Percentiles rank a stretch among this genome's conserved stretches.
Evolutionary conservation across 106 monocot species (phyloP).

Genomic region (Dendrobium chrysotoxum): DNA sequence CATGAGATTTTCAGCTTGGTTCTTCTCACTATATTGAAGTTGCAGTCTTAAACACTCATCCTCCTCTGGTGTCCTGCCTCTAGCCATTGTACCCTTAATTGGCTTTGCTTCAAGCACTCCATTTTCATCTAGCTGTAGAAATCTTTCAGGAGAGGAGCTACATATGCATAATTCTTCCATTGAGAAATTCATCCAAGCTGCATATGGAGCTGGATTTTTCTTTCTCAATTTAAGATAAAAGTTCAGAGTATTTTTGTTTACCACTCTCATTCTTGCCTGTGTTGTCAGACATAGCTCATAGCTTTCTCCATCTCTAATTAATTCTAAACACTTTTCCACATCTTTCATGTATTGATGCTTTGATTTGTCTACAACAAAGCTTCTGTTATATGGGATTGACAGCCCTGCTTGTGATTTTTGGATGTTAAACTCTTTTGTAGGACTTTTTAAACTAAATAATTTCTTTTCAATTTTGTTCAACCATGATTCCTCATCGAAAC

Average conservation of each 20-base stretch:
- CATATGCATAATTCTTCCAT: constrained; percentile 63
- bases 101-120: constrained; percentile 84
- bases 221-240: constrained; percentile 67
- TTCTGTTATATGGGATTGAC: background rate
- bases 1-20: constrained; percentile 96
- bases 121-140: constrained; percentile 53
- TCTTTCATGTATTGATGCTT: constrained; percentile 67
- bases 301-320: constrained; percentile 90
- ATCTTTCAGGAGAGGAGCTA: constrained; percentile 92
- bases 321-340: constrained; percentile 55
- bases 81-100: constrained; percentile 89
- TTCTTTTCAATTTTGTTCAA: constrained; percentile 62
- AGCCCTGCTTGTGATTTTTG: constrained; percentile 4
- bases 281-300: constrained; percentile 94
- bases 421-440: constrained; percentile 18
- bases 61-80: constrained; percentile 65
- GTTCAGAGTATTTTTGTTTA: constrained; percentile 33
- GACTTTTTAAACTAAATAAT: constrained; percentile 40
- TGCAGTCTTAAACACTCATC: constrained; percentile 66
- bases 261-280: constrained; percentile 58
- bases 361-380: constrained; percentile 66
- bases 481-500: constrained; percentile 30
- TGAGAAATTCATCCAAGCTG: constrained; percentile 85
- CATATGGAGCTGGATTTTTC: constrained; percentile 93
- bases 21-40: constrained; percentile 83